A percentile compares a stretch with the other conserved stretches of the same genome.
These are phyloP conservation scores for Calycina marina DNA, from an alignment of 2,329 filamentous ascomycete genomes.

Conservation along the genomic window DNA sequence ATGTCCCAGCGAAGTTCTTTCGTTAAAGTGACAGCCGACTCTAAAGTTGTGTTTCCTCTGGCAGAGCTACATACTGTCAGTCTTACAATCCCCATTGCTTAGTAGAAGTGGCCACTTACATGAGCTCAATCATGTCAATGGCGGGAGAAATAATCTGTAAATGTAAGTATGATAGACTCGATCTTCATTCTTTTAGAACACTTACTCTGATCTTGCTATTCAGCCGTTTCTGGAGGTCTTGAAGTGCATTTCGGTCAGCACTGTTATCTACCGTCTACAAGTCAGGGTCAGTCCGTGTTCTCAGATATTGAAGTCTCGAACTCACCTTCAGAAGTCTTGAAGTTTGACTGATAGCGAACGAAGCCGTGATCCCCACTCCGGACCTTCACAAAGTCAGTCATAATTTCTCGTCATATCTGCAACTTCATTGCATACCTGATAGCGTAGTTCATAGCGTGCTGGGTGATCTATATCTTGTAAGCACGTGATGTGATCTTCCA, in stretches of 20 bases:
- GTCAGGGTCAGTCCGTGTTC: conserved; percentile 1
- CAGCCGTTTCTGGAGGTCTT: conserved; percentile 55
- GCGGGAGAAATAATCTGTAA: conserved; percentile 69
- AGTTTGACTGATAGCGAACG: conserved; percentile 73
- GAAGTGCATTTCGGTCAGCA: conserved; percentile 52
- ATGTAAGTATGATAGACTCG: conserved; percentile 1
- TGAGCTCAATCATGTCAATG: conserved; percentile 84
- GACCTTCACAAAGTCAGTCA: too few species aligned
- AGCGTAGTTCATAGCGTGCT: conserved; percentile 62
- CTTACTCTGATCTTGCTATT: conserved; percentile 72
- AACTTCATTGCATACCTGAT: conserved; percentile 37
- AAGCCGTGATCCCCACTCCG: conserved; percentile 72
- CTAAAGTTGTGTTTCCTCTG: conserved; percentile 64
- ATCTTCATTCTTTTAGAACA: conserved; percentile 2
- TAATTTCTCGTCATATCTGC: too few species aligned
- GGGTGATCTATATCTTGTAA: conserved; percentile 37
- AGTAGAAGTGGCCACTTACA: conserved; percentile 33
- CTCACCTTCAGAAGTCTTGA: conserved; percentile 57
- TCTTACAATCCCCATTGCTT: conserved; percentile 22
- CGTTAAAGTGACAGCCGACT: conserved; percentile 72
- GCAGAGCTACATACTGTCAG: conserved; percentile 35
- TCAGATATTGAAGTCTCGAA: background rate
- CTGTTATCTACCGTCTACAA: conserved; percentile 52
- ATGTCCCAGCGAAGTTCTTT: conserved; percentile 76
- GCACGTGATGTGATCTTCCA: conserved; percentile 7